Conservation (phyloP, 106 monocot genomes). For the Platanthera guangdongensis region DNA sequence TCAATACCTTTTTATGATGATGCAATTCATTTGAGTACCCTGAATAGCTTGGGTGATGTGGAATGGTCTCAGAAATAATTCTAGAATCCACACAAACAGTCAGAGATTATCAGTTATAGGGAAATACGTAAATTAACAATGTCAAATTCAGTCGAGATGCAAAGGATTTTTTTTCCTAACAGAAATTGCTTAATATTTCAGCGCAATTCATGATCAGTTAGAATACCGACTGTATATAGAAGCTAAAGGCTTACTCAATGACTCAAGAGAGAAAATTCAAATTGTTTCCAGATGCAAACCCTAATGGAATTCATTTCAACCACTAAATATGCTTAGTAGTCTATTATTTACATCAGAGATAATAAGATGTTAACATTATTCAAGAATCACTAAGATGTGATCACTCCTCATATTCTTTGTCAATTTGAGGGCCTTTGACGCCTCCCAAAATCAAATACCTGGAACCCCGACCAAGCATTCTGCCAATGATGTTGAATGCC, state of each 20-base stretch:
- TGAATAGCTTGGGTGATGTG: constrained; percentile 22
- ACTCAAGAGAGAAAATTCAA: neutral
- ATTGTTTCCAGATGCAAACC: neutral
- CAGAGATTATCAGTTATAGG: neutral
- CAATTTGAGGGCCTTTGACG: too few relatives aligned
- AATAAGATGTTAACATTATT: neutral
- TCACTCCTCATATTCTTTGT: too few relatives aligned
- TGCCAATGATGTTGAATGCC: too few relatives aligned
- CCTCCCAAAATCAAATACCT: too few relatives aligned
- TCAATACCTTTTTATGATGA: constrained; percentile 21
- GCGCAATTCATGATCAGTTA: neutral
- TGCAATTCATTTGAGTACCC: constrained; percentile 20
- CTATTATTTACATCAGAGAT: neutral
- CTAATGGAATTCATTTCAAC: neutral
- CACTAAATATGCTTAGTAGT: neutral
- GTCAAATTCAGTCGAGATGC: neutral
- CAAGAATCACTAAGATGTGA: neutral
- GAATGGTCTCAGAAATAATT: constrained; percentile 24
- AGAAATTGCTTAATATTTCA: neutral
- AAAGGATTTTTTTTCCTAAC: neutral
- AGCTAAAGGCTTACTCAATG: neutral
- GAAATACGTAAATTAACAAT: neutral
- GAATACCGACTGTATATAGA: neutral
- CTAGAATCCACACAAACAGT: constrained; percentile 5
- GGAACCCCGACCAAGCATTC: neutral